Base-by-base conservation (phyloP, 2,329 filamentous ascomycete genomes). In the Chaetomiaceae sp. region DNA sequence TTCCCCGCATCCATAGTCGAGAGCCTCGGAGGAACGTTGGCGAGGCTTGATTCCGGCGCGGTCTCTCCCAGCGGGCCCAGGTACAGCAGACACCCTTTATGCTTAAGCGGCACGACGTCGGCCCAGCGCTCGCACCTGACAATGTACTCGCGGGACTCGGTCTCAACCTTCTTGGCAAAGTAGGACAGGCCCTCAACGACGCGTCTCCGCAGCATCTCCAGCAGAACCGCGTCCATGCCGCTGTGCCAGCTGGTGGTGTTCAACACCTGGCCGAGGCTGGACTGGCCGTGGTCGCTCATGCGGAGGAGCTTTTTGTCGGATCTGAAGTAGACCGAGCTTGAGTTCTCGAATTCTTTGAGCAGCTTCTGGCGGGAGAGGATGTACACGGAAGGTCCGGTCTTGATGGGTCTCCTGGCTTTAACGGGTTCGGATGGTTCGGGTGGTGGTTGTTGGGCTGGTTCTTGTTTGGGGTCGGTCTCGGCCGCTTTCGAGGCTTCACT, bases 171-270 rank as follows among this genome's bases (percentile, higher is more conserved):
- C 1, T 52, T 47, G 0, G 67, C 63, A 3, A 76, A 57, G 53
- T 72, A 65, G 5, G 73, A 48, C 10, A 86, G 63, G 0, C 73
- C 65, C 17, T 77, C 70, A 1, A 72, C 66, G 16, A 76, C 68
- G 2, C 71, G 65, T 5, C 71, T 65, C 4, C 78, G 74, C 66
- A 83, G 68, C 51, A 76, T 65, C 5, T 70, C 63, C 4, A 83
- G 66, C 0, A 86, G 60, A 21, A 77, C 68, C 0, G 68, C 64
- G 30, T 74, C 70, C 80, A 85, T 86, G 56, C 83, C 79, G 5
- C 66, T 35, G 25, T 80, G 73, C 74, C 73, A 81, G 20, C 70
- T 64, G 8, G 66, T 64, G 3, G 23, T 38, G 8, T 53, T 55
- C 45, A 58, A 37, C 34, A 54, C 41, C 0, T 21, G 8, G 9